Evolutionary conservation across 768 basidiomycete genomes (phyloP), one percentile per base, ranked within the genome.

Genomic region (Rhizopogon vinicolor): DNA sequence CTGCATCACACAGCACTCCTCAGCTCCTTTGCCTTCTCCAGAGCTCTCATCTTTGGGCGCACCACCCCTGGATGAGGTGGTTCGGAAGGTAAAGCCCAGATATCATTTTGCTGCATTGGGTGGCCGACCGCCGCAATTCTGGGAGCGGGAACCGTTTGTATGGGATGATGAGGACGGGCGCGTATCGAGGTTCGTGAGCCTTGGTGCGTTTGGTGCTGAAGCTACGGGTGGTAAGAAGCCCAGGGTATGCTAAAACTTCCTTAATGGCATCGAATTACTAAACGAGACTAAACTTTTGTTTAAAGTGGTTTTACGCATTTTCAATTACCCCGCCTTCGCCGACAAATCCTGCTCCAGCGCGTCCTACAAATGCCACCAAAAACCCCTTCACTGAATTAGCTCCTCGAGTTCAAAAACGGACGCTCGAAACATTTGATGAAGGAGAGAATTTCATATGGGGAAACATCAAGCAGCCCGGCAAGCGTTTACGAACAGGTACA

Each of bases 241-340:
- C 63, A 79, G 95, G 62, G 95, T 96, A 61, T 45, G 86, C 77
- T 10, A 4, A 49, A 49, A 25, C 35, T 25, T 37, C 14, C 3
- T 8, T 37, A 7, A 22, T 37, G 48, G 16, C 14, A 19, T 25
- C 35, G 16, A 37, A 16, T 35, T 5, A 35, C 19, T 35, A 14
- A 49, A 35, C 16, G 14, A 22, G 22, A 49, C 10, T 9, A 8
- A 8, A 48, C 7, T 3, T n/a, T 3, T 48, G 13, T 35, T 48
- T 12, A 53, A 61, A 98, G 95, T 98, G 93, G 89, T 98, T 97
- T 73, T 99, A 99, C 72, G 97, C 97, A 2, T 98, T 98, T 70
- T 86, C 83, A 25, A 89, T 99, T 51, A 71, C 82, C 0, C 84
- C 91, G 2, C 75, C 77, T 43, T 68, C 74, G 22, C 62, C 75